A percentile compares a stretch with the other conserved stretches of the same genome.
phyloP scores from a whole-genome alignment of 768 basidiomycete genomes.

The Mycena rebaudengoi region DNA sequence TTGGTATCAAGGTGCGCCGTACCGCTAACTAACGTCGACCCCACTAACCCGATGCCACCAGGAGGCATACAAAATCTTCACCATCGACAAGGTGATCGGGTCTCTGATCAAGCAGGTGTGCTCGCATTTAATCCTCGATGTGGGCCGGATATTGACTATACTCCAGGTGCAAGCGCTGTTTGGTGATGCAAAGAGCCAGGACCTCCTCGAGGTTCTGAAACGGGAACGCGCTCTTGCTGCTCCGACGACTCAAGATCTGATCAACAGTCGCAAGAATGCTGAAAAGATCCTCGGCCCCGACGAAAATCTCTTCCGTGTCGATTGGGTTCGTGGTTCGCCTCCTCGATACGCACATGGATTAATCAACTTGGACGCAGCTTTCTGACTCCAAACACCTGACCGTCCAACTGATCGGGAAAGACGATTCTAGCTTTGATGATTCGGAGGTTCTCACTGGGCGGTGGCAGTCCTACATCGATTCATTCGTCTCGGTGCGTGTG shows the following conservation, averaged over 20 bases:
- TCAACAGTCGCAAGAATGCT: constrained; percentile 69
- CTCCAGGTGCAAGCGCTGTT: constrained; percentile 70
- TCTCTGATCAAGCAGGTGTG: constrained; percentile 87
- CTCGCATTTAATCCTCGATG: neutral
- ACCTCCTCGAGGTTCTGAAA: constrained; percentile 74
- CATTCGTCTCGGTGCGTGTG: constrained; percentile 69
- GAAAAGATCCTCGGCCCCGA: constrained; percentile 79
- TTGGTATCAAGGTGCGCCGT: constrained; percentile 73
- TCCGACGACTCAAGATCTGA: constrained; percentile 77
- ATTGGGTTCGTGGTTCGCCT: constrained; percentile 68
- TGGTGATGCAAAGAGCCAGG: constrained; percentile 74
- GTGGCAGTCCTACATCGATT: constrained; percentile 84
- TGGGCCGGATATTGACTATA: neutral
- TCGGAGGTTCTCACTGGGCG: constrained; percentile 78
- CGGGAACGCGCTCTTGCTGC: constrained; percentile 66
- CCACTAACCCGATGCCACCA: constrained; percentile 31
- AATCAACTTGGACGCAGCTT: constrained; percentile 49
- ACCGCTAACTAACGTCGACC: neutral
- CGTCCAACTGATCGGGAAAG: constrained; percentile 81
- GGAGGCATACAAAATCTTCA: constrained; percentile 91
- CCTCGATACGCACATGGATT: neutral
- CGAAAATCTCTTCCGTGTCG: constrained; percentile 81
- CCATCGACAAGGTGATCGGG: constrained; percentile 91
- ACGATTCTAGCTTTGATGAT: constrained; percentile 78
- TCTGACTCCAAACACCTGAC: constrained; percentile 73